Evolutionary conservation across 352 stramenopile species (phyloP), one percentile per base, ranked within the genome.

Genomic region (Thraustotheca clavata): DNA sequence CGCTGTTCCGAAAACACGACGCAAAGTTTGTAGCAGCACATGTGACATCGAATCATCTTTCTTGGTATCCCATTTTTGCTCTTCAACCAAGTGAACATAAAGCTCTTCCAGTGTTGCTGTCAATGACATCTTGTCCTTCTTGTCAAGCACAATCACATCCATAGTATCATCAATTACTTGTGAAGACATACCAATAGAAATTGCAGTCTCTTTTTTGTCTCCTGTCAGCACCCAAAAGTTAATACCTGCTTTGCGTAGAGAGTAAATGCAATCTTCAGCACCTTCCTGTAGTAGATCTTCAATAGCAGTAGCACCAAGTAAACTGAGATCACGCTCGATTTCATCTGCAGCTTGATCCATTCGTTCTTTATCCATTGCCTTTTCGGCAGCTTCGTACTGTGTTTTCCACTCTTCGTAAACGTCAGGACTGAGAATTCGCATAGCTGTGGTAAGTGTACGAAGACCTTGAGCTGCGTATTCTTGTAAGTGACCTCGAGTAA

Each of bases 221-320:
- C 86, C 94, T 0, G 94, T 98, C 27, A 98, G 77, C 29, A 98
- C 89, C 94, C 94, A 98, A 41, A 97, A 89, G 61, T 98, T 98
- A 67, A 98, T 97, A 3, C 92, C 93, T 7, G 94, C 94, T 48
- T 96, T 91, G 8, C 82, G 73, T 32, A 98, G 72, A n/a, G 92
- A 79, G 40, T 73, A 83, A 70, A 98, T 98, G 14, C 84, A 95
- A 48, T 97, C 85, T 24, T 94, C 84, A 1, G 98, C 94, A 9
- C 89, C 87, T 31, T 98, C 88, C 57, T 98, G 92, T 18, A 98
- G 72, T 33, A 87, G 81, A 62, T 98, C 91, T 71, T 98, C 91
- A 67, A 98, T 98, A 1, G 88, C 91, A 3, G 91, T 97, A 4
- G 86, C 88, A 29, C 91, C 91, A 16, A 97, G 71, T 35, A 97